Percentiles rank a stretch among this genome's conserved stretches.
These are phyloP conservation scores for Discostella stelligera DNA, from an alignment of 352 stramenopile genomes.

Conservation along the genomic window DNA sequence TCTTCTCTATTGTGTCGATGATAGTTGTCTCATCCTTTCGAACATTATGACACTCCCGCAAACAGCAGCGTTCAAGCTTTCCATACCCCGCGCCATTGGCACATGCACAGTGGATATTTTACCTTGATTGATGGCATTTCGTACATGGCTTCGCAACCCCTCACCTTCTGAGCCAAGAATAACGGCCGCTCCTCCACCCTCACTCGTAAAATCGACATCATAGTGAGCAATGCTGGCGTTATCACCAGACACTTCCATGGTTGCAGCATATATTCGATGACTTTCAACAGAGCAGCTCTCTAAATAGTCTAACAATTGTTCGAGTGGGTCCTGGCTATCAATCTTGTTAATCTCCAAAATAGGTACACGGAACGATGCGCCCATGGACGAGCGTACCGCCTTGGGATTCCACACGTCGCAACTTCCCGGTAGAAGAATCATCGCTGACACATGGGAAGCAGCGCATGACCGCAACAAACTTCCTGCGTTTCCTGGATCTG, in stretches of 20 bases:
- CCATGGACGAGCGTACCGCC: conserved; percentile 71
- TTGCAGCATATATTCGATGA: conserved; percentile 62
- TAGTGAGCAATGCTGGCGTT: conserved; percentile 31
- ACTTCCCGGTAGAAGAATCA: conserved; percentile 68
- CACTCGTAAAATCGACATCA: conserved; percentile 39
- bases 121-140: conserved; percentile 41
- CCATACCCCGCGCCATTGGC: conserved; percentile 70
- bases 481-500: conserved; percentile 81
- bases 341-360: conserved; percentile 44
- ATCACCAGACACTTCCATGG: conserved; percentile 59
- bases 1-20: neutral
- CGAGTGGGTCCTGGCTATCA: conserved; percentile 32
- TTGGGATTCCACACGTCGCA: conserved; percentile 82
- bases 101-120: conserved; percentile 71
- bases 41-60: conserved; percentile 82
- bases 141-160: conserved; percentile 61
- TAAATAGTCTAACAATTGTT: conserved; percentile 44
- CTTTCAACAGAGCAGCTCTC: conserved; percentile 44
- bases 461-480: conserved; percentile 69
- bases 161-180: conserved; percentile 60
- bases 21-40: conserved; percentile 68
- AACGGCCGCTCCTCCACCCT: conserved; percentile 11
- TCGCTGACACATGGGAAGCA: conserved; percentile 58
- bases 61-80: conserved; percentile 82
- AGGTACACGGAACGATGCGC: conserved; percentile 72